Evolutionary conservation across 164 flowering plant species (phyloP), one percentile per base, ranked within the genome.

Genomic region (Litsea cubeba): DNA sequence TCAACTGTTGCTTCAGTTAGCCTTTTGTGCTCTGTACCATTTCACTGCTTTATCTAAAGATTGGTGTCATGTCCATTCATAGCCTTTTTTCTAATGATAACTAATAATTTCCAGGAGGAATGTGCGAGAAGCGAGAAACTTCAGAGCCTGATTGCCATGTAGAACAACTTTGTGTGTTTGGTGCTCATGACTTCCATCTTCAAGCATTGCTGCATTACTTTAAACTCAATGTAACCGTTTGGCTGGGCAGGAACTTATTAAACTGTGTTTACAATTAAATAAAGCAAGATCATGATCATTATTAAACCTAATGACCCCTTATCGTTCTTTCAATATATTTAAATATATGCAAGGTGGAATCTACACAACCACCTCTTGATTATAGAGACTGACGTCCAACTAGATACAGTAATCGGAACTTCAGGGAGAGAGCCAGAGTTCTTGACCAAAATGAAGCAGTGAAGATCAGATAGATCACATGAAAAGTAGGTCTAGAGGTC

Each of bases 51-150:
- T 54, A 63, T 63, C 24, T 65, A 15, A 3, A 66, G 24, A 57
- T 71, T 25, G 58, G 30, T 24, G 24, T 70, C 40, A 71, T 57
- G 26, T 51, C 62, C 54, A 26, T 50, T 12, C 64, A 22, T 24
- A 49, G 2, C 49, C 50, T 23, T 20, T 20, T 26, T 6, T 50
- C 24, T n/a, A 40, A 40, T 20, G 35, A 57, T 58, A 40, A 11
- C 32, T 75, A 63, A 73, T 54, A 65, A 71, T 81, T 54, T 76
- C 24, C 89, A 91, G 93, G 92, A 84, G 71, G 90, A 89, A 80
- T 85, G 84, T 74, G 80, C 87, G 22, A 86, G 76, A 78, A 89
- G 87, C 63, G 89, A 88, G 77, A 84, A 78, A 51, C 88, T 90
- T 68, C 76, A 77, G 69, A 78, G 72, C 66, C 75, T 74, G 60